Base-by-base conservation (phyloP, 2,329 filamentous ascomycete species). In the Aulographum hederae region DNA sequence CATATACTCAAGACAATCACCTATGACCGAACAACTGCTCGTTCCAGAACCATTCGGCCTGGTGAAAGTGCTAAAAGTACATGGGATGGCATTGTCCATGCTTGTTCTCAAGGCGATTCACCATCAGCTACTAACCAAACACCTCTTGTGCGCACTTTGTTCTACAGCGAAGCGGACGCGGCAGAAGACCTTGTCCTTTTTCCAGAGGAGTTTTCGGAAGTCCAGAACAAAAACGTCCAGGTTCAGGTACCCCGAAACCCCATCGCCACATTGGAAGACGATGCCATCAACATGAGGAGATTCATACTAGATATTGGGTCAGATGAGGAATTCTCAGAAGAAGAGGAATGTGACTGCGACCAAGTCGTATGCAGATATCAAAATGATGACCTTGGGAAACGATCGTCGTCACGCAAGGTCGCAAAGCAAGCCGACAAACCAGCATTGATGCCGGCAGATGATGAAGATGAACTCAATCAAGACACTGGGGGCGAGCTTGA, bases 171-270 rank as follows among this genome's bases (percentile, higher is more conserved):
- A 30, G 50, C 52, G 2, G 54, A 61, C 37, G 47, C 44, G 19
- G 34, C 55, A 6, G 56, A 60, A 40, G 56, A 59, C 30, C 43
- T 43, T 3, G 42, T 59, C 5, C 41, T 60, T 3, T 60, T 60
- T 33, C 53, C 55, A 0, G 46, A 54, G 26, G 51, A 57, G 33
- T 20, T 4, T 4, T 8, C 8, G 21, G 21, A n/a, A 8, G 21
- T 8, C 8, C 8, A 25, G n/a, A 25, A 25, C 8, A n/a, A n/a
- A n/a, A 8, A 8, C 8, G 8, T 25, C 8, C n/a, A 8, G 8
- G 8, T 8, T n/a, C 21, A 8, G 8, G 21, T 8, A 8, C 21
- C 21, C 8, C n/a, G n/a, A 8, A 25, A 25, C n/a, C 25, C 17
- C 15, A 36, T 50, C 37, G 31, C 40, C 3, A 34, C 31, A 6